Base-by-base conservation (phyloP, 352 stramenopile species). In the Detonula confervacea region DNA sequence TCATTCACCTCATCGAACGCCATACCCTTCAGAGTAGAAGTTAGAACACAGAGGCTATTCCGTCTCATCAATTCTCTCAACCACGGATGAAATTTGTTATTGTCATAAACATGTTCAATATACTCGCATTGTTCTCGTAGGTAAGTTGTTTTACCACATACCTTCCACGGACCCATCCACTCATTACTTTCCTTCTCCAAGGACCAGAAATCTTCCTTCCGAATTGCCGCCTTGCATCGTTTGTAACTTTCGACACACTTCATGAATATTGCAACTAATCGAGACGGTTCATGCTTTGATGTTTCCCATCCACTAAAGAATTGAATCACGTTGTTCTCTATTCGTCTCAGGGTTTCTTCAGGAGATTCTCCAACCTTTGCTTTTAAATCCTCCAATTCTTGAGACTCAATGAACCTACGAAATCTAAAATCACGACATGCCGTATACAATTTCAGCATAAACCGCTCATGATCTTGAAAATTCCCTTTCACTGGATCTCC, bases 141-240 rank as follows among this genome's bases (percentile, higher is more conserved):
- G 20, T 70, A 70, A 25, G 11, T 70, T n/a, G 0, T 70, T 29
- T 70, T 59, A 2, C 18, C 18, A 1, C 18, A 33, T 14, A 25
- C 1, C 27, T 70, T 70, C 44, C 47, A 70, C 25, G 20, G 12
- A 12, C 20, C 33, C 25, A 69, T 24, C 60, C 27, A 57, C 7
- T 69, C 12, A 56, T 35, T 57, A 18, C 39, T 56, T 18, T 70
- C 61, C 6, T 59, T 56, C n/a, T 70, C 61, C 7, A 70, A 18
- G 9, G 44, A 9, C 61, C 37, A 70, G 25, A 18, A 54, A 29
- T 70, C 22, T 1, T 44, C 12, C 8, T 37, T 44, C 0, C 39
- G 25, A 16, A 70, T 39, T 9, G 18, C 61, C 1, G 33, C 1
- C 11, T 56, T 70, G 27, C 44, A 56, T 3, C 42, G n/a, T 12